Percentiles rank a stretch among this genome's conserved stretches.
Evolutionary conservation across 257 asterid genomes (phyloP).

Genomic region (Nemophila menziesii): DNA sequence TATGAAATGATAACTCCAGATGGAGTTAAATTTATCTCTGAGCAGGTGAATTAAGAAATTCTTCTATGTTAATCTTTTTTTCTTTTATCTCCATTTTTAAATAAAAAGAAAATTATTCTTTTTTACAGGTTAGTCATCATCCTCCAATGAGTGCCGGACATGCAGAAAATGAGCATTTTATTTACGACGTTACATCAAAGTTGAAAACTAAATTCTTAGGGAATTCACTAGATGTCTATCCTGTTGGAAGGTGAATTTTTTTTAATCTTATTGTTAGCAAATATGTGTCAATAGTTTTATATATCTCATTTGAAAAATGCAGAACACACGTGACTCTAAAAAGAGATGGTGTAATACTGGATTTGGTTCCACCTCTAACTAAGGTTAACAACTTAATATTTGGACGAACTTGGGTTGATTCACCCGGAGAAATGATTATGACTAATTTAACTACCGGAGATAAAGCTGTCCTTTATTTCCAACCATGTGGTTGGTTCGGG

Average conservation of each 20-base stretch:
- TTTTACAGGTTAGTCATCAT: conserved; percentile 46
- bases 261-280: neutral
- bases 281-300: neutral
- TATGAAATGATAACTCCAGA: conserved; percentile 74
- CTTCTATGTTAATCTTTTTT: neutral
- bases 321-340: conserved; percentile 76
- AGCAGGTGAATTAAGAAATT: conserved; percentile 42
- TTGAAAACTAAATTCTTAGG: conserved; percentile 76
- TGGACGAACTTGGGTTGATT: conserved; percentile 94
- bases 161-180: conserved; percentile 80
- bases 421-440: conserved; percentile 78
- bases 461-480: conserved; percentile 83
- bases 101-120: too few relatives aligned
- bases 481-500: conserved; percentile 99
- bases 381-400: conserved; percentile 76
- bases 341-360: conserved; percentile 60
- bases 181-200: conserved; percentile 77
- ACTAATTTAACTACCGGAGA: conserved; percentile 83
- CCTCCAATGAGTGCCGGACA: conserved; percentile 97
- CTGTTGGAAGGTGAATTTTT: conserved; percentile 67
- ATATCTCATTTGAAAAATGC: conserved; percentile 13
- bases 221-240: conserved; percentile 78
- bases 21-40: conserved; percentile 70
- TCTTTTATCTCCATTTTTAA: too few relatives aligned
- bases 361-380: conserved; percentile 89